Percentiles rank a stretch among this genome's conserved stretches.
phyloP scores from a whole-genome alignment of 2,329 filamentous ascomycete genomes.

The Neonectria ditissima region DNA sequence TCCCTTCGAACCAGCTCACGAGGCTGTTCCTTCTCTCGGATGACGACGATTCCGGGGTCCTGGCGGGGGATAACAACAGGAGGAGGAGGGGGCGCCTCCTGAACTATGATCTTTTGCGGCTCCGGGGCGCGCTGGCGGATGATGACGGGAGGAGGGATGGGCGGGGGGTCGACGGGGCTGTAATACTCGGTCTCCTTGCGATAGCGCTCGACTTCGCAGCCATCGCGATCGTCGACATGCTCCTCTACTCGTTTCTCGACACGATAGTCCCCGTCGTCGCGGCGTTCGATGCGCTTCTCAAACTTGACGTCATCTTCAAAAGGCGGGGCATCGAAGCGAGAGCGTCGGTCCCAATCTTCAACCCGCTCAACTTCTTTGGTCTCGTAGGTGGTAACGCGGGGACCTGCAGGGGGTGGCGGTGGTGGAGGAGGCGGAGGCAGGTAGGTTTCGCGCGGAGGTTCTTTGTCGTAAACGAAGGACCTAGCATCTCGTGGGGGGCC shows the following conservation, averaged over 20 bases:
- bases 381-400: conserved; percentile 53
- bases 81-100: conserved; percentile 66
- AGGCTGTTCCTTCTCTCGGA: conserved; percentile 57
- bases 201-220: conserved; percentile 68
- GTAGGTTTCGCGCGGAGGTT: conserved; percentile 40
- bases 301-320: conserved; percentile 64
- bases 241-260: conserved; percentile 67
- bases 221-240: conserved; percentile 58
- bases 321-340: conserved; percentile 53
- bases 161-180: conserved; percentile 61
- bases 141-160: conserved; percentile 60
- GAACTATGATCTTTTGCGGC: conserved; percentile 70
- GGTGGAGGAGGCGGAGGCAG: conserved; percentile 39
- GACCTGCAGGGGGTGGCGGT: conserved; percentile 42
- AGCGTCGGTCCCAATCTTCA: conserved; percentile 60
- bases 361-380: conserved; percentile 51
- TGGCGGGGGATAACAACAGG: conserved; percentile 63
- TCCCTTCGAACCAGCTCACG: conserved; percentile 53
- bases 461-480: conserved; percentile 26
- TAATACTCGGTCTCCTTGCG: conserved; percentile 74
- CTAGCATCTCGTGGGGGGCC: conserved; percentile 30
- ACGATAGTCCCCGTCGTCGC: conserved; percentile 55
- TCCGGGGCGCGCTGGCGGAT: conserved; percentile 68
- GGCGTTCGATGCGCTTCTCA: conserved; percentile 65
- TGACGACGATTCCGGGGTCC: conserved; percentile 59